These are phyloP conservation scores for Kodamaea hsintzibuensis DNA, from an alignment of 805 yeast genomes.

Conservation along the genomic window DNA sequence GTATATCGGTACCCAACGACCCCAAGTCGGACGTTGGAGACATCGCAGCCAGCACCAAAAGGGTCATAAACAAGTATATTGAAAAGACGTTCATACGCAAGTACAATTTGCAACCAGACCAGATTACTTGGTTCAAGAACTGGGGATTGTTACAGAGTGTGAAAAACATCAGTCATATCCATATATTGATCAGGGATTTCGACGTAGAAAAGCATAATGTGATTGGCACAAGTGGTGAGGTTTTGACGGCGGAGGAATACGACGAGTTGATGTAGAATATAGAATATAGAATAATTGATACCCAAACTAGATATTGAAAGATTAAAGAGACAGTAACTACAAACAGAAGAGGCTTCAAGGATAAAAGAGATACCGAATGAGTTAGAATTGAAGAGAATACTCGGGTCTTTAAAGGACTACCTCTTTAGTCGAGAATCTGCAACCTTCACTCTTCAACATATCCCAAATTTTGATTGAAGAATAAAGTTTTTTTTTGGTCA, in stretches of 20 bases:
- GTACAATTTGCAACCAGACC: conserved; percentile 39
- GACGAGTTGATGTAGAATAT: neutral
- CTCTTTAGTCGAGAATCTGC: neutral
- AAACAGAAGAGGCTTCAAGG: too few species aligned
- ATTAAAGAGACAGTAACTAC: too few species aligned
- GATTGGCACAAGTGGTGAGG: conserved; percentile 14
- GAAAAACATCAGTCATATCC: conserved; percentile 66
- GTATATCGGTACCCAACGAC: conserved; percentile 54
- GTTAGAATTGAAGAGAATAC: too few species aligned
- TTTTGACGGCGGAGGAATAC: conserved; percentile 12
- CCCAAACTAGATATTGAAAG: neutral
- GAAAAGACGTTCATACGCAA: conserved; percentile 48
- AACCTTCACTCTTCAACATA: neutral
- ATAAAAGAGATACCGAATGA: too few species aligned
- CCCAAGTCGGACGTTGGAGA: conserved; percentile 52
- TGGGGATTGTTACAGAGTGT: conserved; percentile 73
- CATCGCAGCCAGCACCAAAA: conserved; percentile 43
- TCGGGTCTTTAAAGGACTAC: neutral
- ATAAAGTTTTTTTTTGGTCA: neutral
- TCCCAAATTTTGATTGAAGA: neutral
- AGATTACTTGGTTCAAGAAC: conserved; percentile 68
- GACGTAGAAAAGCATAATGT: conserved; percentile 13
- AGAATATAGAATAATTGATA: neutral
- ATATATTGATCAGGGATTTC: conserved; percentile 54
- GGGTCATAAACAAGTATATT: conserved; percentile 46